Evolutionary conservation across 2,329 filamentous ascomycete genomes (phyloP), one percentile per base, ranked within the genome.

Genomic region (Arthroderma sp.): DNA sequence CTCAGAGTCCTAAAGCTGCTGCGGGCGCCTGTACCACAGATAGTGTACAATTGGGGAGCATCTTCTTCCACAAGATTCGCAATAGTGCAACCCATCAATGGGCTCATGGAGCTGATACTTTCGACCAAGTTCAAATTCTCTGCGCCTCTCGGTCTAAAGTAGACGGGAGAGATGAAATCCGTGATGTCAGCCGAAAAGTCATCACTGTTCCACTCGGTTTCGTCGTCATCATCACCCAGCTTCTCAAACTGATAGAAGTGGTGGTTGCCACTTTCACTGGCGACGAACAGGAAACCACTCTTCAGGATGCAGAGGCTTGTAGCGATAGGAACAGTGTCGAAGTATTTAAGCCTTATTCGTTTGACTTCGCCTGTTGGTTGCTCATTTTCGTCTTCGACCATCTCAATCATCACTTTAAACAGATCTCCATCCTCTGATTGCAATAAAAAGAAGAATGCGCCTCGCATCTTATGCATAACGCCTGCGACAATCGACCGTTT

Each of bases 371-470:
- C 83, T 0, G 84, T 89, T 1, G 81, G 71, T 48, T 86, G 80
- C 8, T 83, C 86, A 39, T 83, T 77, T 1, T 82, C 77, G 54
- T 94, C 85, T 54, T 88, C 82, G 6, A 80, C 74, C 80, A 95
- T 89, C 51, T 95, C 87, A 48, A 98, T 80, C 0, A 83, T 95
- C 41, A 96, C 76, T 62, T 96, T 96, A 74, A 98, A 96, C 5
- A 98, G 71, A 62, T 98, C 93, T n/a, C 91, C 91, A 61, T 98
- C 93, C 47, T 98, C 91, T 0, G 85, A 87, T 61, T 99, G 91
- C 0, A 98, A 69, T 2, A 99, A 75, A 61, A 96, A 94, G 70
- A 98, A 99, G 68, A 98, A 98, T 1, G 88, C 87, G 29, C 87
- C 87, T 56, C 91, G 89, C 61, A 95, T 81, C 63, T 93, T 94